Evolutionary conservation across 805 yeast genomes (phyloP).

Genomic region (Candida xyloterini): DNA sequence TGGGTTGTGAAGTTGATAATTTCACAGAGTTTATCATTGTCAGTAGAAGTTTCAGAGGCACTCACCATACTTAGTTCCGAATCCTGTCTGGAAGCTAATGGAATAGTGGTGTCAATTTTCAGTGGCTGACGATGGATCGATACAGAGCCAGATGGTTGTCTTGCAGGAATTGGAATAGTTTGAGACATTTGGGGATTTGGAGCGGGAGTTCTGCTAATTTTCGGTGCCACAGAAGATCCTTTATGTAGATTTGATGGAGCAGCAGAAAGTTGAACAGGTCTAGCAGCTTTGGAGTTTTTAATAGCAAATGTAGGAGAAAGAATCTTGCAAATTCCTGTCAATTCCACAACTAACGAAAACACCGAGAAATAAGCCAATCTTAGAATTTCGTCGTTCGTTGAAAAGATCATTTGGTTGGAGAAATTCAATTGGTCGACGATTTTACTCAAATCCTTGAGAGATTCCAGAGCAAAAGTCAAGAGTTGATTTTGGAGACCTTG

Average conservation of each 20-base stretch:
- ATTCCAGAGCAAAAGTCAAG: conserved; percentile 16
- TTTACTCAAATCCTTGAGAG: conserved; percentile 23
- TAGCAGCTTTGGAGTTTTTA: conserved; percentile 8
- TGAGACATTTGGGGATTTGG: conserved; percentile 22
- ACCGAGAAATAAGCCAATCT: conserved; percentile 28
- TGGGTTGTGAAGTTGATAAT: conserved; percentile 31
- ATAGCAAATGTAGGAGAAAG: conserved; percentile 23
- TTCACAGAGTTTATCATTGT: conserved; percentile 30
- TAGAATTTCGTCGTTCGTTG: conserved; percentile 17
- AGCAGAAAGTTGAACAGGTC: conserved; percentile 9
- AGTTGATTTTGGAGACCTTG: conserved; percentile 18
- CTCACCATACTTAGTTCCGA: conserved; percentile 27
- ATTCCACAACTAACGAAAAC: conserved; percentile 30
- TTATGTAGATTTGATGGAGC: not conserved
- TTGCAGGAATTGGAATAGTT: conserved; percentile 12
- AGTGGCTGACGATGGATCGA: conserved; percentile 24
- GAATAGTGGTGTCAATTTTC: conserved; percentile 24
- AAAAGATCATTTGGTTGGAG: conserved; percentile 7
- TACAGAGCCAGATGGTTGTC: conserved; percentile 16
- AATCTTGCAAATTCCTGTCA: conserved; percentile 23
- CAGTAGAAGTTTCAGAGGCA: conserved; percentile 15
- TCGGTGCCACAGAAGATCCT: conserved; percentile 14
- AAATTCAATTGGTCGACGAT: conserved; percentile 18
- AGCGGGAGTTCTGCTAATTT: conserved; percentile 21
- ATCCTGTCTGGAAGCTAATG: conserved; percentile 25